A percentile compares a stretch with the other conserved stretches of the same genome.
Evolutionary conservation across 2,329 filamentous ascomycete genomes (phyloP).

Genomic region (Akanthomyces dipterigenus): DNA sequence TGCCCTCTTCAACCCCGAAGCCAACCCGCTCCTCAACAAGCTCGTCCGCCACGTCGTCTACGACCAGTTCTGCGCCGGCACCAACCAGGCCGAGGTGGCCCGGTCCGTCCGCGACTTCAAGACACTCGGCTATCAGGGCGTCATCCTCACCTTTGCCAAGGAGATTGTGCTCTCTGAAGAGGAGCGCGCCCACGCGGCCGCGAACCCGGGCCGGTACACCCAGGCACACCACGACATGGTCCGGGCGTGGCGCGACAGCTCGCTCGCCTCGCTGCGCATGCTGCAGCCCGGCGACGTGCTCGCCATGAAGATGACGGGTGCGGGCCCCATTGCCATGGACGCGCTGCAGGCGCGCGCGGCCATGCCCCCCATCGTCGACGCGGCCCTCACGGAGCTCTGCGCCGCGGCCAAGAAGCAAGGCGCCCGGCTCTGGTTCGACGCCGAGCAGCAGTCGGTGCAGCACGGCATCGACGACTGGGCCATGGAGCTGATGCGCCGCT

Average conservation of each 20-base stretch:
- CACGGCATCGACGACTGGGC: conserved; percentile 68
- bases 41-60: conserved; percentile 42
- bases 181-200: conserved; percentile 6
- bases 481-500: conserved; percentile 61
- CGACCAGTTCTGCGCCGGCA: conserved; percentile 51
- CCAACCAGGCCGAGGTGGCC: conserved; percentile 39
- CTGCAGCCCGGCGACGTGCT: conserved; percentile 43
- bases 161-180: conserved; percentile 34
- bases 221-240: conserved; percentile 22
- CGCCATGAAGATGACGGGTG: conserved; percentile 65
- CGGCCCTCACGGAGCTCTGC: conserved; percentile 64
- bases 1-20: conserved; percentile 38
- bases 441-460: conserved; percentile 68
- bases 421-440: conserved; percentile 69
- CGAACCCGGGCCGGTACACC: conserved; percentile 18
- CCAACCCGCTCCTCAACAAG: conserved; percentile 30
- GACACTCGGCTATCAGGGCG: conserved; percentile 42
- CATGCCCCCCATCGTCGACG: conserved; percentile 53
- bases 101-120: conserved; percentile 39
- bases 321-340: conserved; percentile 61
- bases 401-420: conserved; percentile 55
- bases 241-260: conserved; percentile 45
- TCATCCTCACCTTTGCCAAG: conserved; percentile 46
- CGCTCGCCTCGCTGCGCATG: conserved; percentile 40
- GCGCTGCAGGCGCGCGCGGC: conserved; percentile 51